Evolutionary conservation across 2,329 filamentous ascomycete genomes (phyloP).

Genomic region (Massarina eburnea): DNA sequence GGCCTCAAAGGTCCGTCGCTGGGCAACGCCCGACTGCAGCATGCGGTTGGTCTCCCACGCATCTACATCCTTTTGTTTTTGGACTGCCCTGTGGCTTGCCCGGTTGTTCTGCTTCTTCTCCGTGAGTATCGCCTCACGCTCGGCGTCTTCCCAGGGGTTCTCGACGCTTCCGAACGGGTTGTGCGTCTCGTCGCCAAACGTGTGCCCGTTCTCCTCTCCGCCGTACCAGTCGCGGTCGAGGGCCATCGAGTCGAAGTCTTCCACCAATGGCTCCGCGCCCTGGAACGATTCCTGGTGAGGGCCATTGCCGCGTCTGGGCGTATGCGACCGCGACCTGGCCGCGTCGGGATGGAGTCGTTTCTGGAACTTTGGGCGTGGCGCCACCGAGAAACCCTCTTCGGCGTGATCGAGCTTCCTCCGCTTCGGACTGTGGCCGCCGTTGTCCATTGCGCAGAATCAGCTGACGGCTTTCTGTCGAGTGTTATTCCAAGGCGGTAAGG

Average conservation of each 20-base stretch:
- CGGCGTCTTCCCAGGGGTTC: slow-evolving; percentile 72
- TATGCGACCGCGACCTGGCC: slow-evolving; percentile 38
- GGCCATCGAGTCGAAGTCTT: slow-evolving; percentile 70
- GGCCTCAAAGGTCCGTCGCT: slow-evolving; percentile 76
- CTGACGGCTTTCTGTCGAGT: too few relatives aligned
- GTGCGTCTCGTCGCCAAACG: slow-evolving; percentile 87
- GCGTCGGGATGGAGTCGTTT: slow-evolving; percentile 34
- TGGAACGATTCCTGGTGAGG: slow-evolving; percentile 62
- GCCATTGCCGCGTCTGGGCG: slow-evolving; percentile 35
- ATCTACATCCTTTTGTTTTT: slow-evolving; percentile 92
- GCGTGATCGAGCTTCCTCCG: slow-evolving; percentile 63
- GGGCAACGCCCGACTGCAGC: slow-evolving; percentile 93
- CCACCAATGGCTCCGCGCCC: slow-evolving; percentile 61
- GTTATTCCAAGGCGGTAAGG: too few relatives aligned
- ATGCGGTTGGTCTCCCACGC: slow-evolving; percentile 99
- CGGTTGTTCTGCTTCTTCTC: slow-evolving; percentile 78
- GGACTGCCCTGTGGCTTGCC: slow-evolving; percentile 72
- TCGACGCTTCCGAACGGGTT: slow-evolving; percentile 84
- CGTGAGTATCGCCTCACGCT: slow-evolving; percentile 70
- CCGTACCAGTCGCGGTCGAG: slow-evolving; percentile 93
- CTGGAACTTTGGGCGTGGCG: slow-evolving; percentile 50
- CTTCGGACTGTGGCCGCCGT: slow-evolving; percentile 56
- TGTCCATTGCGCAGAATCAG: slow-evolving; percentile 37
- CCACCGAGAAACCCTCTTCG: slow-evolving; percentile 59
- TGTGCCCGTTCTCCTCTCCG: slow-evolving; percentile 81